These are phyloP conservation scores for Tulasnella sp. DNA, from an alignment of 768 basidiomycete species.

Conservation along the genomic window DNA sequence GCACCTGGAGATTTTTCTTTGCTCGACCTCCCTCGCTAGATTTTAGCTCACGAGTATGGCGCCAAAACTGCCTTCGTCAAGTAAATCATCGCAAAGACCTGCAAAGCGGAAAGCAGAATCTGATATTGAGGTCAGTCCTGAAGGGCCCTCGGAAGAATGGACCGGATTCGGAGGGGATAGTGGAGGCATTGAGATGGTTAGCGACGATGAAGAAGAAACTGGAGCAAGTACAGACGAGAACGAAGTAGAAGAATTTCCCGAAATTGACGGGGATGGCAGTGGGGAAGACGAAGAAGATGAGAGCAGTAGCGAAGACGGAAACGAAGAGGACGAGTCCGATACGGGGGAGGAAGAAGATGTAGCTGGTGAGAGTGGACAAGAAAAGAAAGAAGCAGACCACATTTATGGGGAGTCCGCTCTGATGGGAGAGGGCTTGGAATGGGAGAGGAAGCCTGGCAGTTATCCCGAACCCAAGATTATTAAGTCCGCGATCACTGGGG, in stretches of 20 bases:
- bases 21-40: background rate
- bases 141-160: slow-evolving; percentile 1
- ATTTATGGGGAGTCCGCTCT: slow-evolving; percentile 6
- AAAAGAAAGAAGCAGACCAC: slow-evolving; percentile 39
- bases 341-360: slow-evolving; percentile 42
- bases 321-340: slow-evolving; percentile 39
- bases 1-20: slow-evolving; percentile 5
- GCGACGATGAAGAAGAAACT: slow-evolving; percentile 53
- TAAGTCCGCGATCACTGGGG: slow-evolving; percentile 78
- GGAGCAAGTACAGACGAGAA: slow-evolving; percentile 51
- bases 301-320: slow-evolving; percentile 41
- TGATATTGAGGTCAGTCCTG: background rate
- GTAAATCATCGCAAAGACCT: background rate
- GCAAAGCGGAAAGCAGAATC: background rate
- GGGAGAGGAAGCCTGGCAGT: slow-evolving; percentile 33
- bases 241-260: slow-evolving; percentile 68
- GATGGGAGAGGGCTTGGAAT: background rate
- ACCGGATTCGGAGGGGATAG: slow-evolving; percentile 36
- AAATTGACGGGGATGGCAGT: slow-evolving; percentile 46
- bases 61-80: background rate
- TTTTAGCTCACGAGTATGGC: background rate
- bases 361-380: slow-evolving; percentile 45
- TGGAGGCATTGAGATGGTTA: slow-evolving; percentile 64
- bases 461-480: slow-evolving; percentile 65
- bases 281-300: slow-evolving; percentile 39